Percentiles rank a stretch among this genome's conserved stretches.
These are phyloP conservation scores for Gracilaria domingensis DNA, from an alignment of 23 red algal species.

Conservation along the genomic window DNA sequence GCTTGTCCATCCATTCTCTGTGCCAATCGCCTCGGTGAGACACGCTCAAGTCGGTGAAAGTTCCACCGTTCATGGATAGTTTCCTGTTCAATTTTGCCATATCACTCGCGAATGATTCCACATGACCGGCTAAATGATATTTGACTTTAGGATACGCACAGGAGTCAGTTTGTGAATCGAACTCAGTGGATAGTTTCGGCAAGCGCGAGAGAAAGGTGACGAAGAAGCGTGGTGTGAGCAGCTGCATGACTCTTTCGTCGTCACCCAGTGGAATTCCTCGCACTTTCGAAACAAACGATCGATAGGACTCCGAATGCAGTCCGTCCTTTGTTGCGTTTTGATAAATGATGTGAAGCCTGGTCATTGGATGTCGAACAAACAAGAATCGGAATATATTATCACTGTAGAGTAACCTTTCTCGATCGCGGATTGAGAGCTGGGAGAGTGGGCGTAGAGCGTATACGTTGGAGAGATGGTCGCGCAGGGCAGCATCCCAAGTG, in stretches of 20 bases:
- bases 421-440: conserved; percentile 42
- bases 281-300: conserved; percentile 22
- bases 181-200: background rate
- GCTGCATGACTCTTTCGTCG: conserved; percentile 7
- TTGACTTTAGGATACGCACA: background rate
- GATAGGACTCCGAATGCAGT: background rate
- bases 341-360: conserved; percentile 6
- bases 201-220: conserved; percentile 21
- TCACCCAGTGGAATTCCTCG: conserved; percentile 12
- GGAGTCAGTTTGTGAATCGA: background rate
- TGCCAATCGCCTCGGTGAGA: background rate
- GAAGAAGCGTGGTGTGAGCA: conserved; percentile 24
- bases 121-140: conserved; percentile 5
- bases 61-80: background rate
- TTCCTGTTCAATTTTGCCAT: background rate
- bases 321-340: conserved; percentile 18
- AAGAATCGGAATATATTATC: conserved; percentile 8
- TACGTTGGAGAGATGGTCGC: background rate
- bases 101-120: conserved; percentile 7
- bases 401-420: conserved; percentile 21
- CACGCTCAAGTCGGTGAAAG: background rate
- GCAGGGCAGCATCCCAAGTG: background rate
- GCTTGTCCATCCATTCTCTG: background rate
- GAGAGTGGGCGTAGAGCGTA: conserved; percentile 10
- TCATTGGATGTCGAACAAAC: conserved; percentile 31